These are phyloP conservation scores for Leccinum rimulosum DNA, from an alignment of 768 basidiomycete species.

Conservation along the genomic window DNA sequence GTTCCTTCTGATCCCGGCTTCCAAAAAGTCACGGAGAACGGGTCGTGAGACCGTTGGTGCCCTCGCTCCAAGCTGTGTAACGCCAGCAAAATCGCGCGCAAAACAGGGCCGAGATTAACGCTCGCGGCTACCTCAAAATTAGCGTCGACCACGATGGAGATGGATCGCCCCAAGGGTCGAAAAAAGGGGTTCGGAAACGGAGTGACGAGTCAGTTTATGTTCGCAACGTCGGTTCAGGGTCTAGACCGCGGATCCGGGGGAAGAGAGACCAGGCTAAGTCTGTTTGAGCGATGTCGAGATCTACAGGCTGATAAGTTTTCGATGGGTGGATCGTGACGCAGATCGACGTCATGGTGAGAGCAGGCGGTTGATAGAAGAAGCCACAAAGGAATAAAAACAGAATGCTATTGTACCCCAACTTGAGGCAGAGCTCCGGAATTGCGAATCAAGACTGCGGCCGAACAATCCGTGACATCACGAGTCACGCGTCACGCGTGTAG, in stretches of 20 bases:
- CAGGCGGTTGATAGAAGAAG: neutral
- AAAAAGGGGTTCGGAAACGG: neutral
- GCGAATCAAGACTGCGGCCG: no score
- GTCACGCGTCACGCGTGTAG: neutral
- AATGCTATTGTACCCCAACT: no score
- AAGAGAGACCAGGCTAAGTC: neutral
- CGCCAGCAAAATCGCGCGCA: neutral
- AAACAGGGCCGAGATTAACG: slow-evolving; percentile 1
- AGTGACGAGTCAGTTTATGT: neutral
- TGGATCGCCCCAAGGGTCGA: neutral
- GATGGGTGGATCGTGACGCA: neutral
- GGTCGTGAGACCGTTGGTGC: neutral
- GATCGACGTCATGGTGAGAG: neutral
- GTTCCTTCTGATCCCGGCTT: neutral
- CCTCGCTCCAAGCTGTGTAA: neutral
- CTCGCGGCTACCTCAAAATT: neutral
- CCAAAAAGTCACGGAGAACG: neutral
- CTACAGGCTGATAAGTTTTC: no score
- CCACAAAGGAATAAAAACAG: no score
- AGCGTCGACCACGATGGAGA: neutral
- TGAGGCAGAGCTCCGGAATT: no score
- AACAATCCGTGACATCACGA: no score
- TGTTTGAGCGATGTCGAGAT: neutral
- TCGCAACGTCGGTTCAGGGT: neutral
- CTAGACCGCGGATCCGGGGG: neutral